Percentiles rank a stretch among this genome's conserved stretches.
Conservation (phyloP, 805 yeast genomes). For the Candida vaughaniae region DNA sequence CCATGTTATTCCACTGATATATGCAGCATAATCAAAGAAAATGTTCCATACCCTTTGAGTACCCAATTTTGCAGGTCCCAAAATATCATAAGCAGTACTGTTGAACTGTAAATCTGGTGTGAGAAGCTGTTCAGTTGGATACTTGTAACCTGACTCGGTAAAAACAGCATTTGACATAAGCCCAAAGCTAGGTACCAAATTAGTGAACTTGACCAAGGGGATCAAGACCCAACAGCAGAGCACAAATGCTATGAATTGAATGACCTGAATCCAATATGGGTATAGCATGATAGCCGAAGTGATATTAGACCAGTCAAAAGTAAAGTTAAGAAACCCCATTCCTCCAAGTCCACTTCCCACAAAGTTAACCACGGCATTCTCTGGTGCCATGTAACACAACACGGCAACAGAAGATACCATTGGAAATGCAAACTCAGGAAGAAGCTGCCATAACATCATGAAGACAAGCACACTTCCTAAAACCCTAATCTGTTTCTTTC, state of each 20-base stretch:
- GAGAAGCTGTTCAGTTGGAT: constrained; percentile 43
- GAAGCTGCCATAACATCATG: constrained; percentile 46
- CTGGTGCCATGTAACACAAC: constrained; percentile 50
- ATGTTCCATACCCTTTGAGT: constrained; percentile 51
- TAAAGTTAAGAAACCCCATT: constrained; percentile 47
- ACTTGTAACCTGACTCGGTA: constrained; percentile 32
- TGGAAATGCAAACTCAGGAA: constrained; percentile 50
- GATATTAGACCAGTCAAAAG: constrained; percentile 55
- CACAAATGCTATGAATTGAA: constrained; percentile 48
- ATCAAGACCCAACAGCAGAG: constrained; percentile 49
- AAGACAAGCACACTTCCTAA: constrained; percentile 34
- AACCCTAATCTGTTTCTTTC: constrained; percentile 31
- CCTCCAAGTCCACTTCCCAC: constrained; percentile 56
- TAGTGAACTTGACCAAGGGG: constrained; percentile 49
- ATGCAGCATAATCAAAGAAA: constrained; percentile 54
- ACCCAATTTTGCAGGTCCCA: constrained; percentile 49
- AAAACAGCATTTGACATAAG: constrained; percentile 49
- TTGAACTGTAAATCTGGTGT: constrained; percentile 41
- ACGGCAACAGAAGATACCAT: constrained; percentile 49
- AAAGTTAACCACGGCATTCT: constrained; percentile 39
- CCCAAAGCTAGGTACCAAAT: constrained; percentile 30
- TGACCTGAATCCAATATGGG: constrained; percentile 53
- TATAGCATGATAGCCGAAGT: constrained; percentile 49
- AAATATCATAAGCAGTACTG: constrained; percentile 42
- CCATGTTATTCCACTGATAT: constrained; percentile 49